Percentiles rank a stretch among this genome's conserved stretches.
Evolutionary conservation across 2,329 filamentous ascomycete genomes (phyloP).

Genomic region (Trichophyton verrucosum): DNA sequence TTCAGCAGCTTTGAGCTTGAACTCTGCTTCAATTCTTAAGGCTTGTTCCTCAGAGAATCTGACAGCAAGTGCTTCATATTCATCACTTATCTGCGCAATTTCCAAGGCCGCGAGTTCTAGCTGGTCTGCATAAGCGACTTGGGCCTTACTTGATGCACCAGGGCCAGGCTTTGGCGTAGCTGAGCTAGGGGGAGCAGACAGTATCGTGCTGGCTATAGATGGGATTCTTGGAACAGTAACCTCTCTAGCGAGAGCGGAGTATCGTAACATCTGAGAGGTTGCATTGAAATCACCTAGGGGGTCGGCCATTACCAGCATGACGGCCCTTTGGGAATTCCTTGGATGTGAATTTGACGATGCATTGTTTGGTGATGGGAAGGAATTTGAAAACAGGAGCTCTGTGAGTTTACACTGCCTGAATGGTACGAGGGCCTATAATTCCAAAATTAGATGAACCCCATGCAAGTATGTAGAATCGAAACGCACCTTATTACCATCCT

Average conservation of each 20-base stretch:
- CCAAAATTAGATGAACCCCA: not conserved
- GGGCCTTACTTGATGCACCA: conserved; percentile 25
- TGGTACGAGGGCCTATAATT: conserved; percentile 52
- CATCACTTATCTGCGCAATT: conserved; percentile 63
- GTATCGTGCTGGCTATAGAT: conserved; percentile 62
- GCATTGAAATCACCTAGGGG: conserved; percentile 90
- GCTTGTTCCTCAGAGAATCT: conserved; percentile 60
- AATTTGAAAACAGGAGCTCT: conserved; percentile 78
- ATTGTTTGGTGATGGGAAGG: conserved; percentile 53
- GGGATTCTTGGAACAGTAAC: conserved; percentile 84
- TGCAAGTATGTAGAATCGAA: not conserved
- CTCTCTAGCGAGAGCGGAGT: conserved; percentile 83
- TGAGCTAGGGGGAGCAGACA: conserved; percentile 25
- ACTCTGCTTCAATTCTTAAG: conserved; percentile 58
- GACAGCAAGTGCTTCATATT: conserved; percentile 61
- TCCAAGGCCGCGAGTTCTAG: conserved; percentile 73
- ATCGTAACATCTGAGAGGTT: conserved; percentile 88
- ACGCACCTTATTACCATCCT: conserved; percentile 58
- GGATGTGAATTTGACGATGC: conserved; percentile 32
- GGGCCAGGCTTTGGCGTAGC: conserved; percentile 16
- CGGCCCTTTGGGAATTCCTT: conserved; percentile 59
- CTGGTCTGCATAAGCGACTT: conserved; percentile 43
- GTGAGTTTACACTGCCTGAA: conserved; percentile 78
- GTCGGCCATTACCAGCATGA: conserved; percentile 96
- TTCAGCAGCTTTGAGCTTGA: conserved; percentile 54